A percentile compares a stretch with the other conserved stretches of the same genome.
These are phyloP conservation scores for Podila minutissima DNA, from an alignment of 192 early-diverging fungal species.

Conservation along the genomic window DNA sequence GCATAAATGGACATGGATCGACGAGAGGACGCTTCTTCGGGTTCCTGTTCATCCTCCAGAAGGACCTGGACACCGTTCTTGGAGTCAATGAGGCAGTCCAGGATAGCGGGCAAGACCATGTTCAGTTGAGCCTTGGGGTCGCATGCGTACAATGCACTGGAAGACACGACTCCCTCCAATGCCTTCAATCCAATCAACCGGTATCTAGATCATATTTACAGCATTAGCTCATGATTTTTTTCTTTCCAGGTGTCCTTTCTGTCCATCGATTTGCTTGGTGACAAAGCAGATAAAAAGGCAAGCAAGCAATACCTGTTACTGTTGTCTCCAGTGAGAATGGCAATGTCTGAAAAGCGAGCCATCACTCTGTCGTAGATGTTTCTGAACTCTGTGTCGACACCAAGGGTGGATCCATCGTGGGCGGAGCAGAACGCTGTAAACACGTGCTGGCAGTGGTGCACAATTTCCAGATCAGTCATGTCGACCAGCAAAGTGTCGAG, in stretches of 20 bases:
- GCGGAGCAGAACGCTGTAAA: constrained; percentile 76
- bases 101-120: constrained; percentile 65
- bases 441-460: constrained; percentile 43
- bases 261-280: background rate
- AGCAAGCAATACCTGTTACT: constrained; percentile 32
- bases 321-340: constrained; percentile 31
- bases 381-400: constrained; percentile 73
- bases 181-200: constrained; percentile 69
- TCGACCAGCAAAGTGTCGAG: constrained; percentile 56
- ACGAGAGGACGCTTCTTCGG: background rate
- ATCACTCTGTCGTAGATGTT: constrained; percentile 67
- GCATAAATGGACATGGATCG: constrained; percentile 29
- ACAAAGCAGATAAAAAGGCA: background rate
- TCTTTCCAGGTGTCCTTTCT: background rate
- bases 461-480: constrained; percentile 38
- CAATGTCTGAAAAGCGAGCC: constrained; percentile 60
- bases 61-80: constrained; percentile 32
- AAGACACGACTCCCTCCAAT: constrained; percentile 69
- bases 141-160: constrained; percentile 67
- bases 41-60: constrained; percentile 6
- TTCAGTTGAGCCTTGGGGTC: constrained; percentile 71
- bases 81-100: constrained; percentile 49
- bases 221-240: background rate
- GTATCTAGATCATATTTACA: constrained; percentile 25
- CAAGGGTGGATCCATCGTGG: constrained; percentile 77